These are phyloP conservation scores for Dipodascus geniculatus DNA, from an alignment of 805 yeast genomes.

Conservation along the genomic window DNA sequence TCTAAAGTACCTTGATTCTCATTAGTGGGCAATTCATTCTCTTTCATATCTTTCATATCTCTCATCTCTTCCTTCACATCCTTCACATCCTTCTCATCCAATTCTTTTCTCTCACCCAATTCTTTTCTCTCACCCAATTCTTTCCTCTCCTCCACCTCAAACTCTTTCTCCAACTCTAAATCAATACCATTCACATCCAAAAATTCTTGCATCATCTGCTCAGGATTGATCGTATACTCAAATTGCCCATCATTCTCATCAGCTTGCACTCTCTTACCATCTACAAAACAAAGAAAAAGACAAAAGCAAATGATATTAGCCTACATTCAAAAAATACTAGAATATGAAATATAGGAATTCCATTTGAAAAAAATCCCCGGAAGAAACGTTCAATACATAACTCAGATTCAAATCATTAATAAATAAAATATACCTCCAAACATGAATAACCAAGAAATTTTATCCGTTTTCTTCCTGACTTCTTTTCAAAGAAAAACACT, in stretches of 20 bases:
- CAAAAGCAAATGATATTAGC: background rate
- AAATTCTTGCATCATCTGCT: background rate
- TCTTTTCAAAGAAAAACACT: background rate
- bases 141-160: background rate
- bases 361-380: background rate
- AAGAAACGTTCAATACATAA: background rate
- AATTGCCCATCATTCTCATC: background rate
- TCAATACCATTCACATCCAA: background rate
- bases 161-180: background rate
- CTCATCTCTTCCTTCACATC: too few relatives aligned
- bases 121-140: background rate
- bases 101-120: background rate
- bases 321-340: background rate
- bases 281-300: background rate
- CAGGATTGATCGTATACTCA: background rate
- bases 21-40: too few relatives aligned
- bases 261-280: background rate
- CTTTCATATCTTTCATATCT: too few relatives aligned
- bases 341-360: background rate
- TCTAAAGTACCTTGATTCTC: background rate
- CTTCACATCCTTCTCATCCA: too few relatives aligned
- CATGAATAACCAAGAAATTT: background rate
- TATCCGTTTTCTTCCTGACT: background rate
- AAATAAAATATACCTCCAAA: background rate
- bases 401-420: constrained; percentile 1